A percentile compares a stretch with the other conserved stretches of the same genome.
Evolutionary conservation across 1,139 yeast species (phyloP).

Genomic region (Pichia sp.): DNA sequence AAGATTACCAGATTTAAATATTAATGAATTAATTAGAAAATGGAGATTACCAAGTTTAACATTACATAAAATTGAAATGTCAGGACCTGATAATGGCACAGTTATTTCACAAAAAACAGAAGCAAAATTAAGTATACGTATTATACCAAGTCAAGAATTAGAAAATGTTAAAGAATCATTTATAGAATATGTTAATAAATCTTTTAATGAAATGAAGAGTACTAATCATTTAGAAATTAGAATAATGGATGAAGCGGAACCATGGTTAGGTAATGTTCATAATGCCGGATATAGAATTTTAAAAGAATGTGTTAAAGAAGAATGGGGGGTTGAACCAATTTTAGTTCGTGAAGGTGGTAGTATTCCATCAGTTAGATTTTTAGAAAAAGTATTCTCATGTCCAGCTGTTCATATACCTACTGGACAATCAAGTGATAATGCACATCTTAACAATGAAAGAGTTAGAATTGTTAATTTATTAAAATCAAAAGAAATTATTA

Average conservation of each 20-base stretch:
- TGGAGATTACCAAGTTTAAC: conserved; percentile 93
- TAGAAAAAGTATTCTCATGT: conserved; percentile 77
- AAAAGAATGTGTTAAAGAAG: conserved; percentile 52
- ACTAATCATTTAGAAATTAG: conserved; percentile 55
- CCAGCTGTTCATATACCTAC: conserved; percentile 95
- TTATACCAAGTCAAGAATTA: conserved; percentile 83
- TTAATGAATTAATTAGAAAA: conserved; percentile 54
- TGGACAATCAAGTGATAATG: conserved; percentile 93
- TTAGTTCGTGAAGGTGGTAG: conserved; percentile 95
- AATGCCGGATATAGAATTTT: conserved; percentile 68
- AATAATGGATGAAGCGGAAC: conserved; percentile 81
- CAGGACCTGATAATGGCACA: conserved; percentile 87
- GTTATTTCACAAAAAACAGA: conserved; percentile 80
- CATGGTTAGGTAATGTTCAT: conserved; percentile 88
- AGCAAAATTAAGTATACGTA: conserved; percentile 73
- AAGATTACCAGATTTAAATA: conserved; percentile 35
- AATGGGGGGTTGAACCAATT: conserved; percentile 59
- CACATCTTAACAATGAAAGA: conserved; percentile 85
- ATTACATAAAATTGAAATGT: conserved; percentile 76
- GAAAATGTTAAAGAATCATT: conserved; percentile 49
- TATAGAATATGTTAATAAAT: conserved; percentile 38
- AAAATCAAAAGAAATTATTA: conserved; percentile 62
- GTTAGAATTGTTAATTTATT: conserved; percentile 71
- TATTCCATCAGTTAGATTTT: conserved; percentile 79
- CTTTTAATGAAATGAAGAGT: conserved; percentile 46